Conservation (phyloP, 805 yeast species). For the Kuraishia floccosa region DNA sequence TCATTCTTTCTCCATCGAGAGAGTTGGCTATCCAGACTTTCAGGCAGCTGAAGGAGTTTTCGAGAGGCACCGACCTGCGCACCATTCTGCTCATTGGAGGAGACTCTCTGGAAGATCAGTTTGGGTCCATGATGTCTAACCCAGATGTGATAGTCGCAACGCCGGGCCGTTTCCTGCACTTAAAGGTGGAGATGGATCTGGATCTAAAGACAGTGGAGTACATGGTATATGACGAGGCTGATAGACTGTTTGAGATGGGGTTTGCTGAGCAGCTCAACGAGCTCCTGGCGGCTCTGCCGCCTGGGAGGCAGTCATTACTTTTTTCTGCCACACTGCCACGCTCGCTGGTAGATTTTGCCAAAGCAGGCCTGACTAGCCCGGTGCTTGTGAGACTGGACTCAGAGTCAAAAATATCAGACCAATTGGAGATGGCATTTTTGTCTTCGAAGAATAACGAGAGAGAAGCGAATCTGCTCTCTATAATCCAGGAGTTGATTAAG, state of each 20-base stretch:
- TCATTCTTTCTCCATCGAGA: slow-evolving; percentile 88
- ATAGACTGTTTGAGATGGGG: slow-evolving; percentile 92
- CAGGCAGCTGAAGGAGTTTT: slow-evolving; percentile 80
- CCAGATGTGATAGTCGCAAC: slow-evolving; percentile 96
- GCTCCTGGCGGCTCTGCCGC: slow-evolving; percentile 71
- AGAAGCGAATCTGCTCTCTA: slow-evolving; percentile 71
- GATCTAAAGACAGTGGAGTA: slow-evolving; percentile 79
- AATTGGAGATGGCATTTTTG: slow-evolving; percentile 82
- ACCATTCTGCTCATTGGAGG: slow-evolving; percentile 87
- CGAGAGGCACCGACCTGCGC: slow-evolving; percentile 75
- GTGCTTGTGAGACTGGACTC: slow-evolving; percentile 88
- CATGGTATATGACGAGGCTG: slow-evolving; percentile 95
- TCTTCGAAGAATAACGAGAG: slow-evolving; percentile 75
- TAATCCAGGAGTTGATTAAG: slow-evolving; percentile 77
- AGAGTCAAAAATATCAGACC: slow-evolving; percentile 82
- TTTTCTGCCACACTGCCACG: slow-evolving; percentile 94
- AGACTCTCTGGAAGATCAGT: slow-evolving; percentile 96
- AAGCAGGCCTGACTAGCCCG: slow-evolving; percentile 91
- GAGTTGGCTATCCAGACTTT: slow-evolving; percentile 92
- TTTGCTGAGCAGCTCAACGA: slow-evolving; percentile 90
- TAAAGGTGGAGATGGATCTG: slow-evolving; percentile 89
- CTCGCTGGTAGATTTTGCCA: slow-evolving; percentile 90
- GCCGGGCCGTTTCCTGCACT: slow-evolving; percentile 94
- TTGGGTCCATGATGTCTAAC: slow-evolving; percentile 80
- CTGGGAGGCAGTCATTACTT: slow-evolving; percentile 74